phyloP scores from a whole-genome alignment of 148 eudicot species.

The Arbutus unedo region DNA sequence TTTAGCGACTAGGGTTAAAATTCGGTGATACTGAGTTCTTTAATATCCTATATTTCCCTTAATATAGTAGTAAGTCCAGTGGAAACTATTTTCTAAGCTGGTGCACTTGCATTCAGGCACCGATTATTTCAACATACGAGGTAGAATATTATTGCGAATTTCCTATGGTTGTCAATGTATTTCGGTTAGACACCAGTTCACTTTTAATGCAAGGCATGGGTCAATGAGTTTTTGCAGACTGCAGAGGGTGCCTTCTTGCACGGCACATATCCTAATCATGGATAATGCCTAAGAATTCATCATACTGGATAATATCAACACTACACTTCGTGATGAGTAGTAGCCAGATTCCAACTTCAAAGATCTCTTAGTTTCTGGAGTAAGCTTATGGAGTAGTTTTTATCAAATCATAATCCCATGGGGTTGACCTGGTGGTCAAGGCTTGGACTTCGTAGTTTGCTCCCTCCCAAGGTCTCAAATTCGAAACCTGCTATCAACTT shows the following conservation, averaged over 20 bases:
- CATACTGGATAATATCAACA: not conserved
- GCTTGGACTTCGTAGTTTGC: too few relatives aligned
- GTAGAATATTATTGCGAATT: not conserved
- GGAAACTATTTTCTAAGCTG: not conserved
- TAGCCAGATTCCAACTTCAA: not conserved
- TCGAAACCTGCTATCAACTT: too few relatives aligned
- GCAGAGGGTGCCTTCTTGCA: not conserved
- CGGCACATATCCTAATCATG: not conserved
- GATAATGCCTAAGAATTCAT: not conserved
- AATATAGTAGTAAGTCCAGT: not conserved
- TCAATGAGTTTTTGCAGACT: not conserved
- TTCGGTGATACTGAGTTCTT: not conserved
- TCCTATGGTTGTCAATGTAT: not conserved
- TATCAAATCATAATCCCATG: not conserved
- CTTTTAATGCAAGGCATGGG: not conserved
- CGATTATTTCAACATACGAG: not conserved
- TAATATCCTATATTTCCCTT: constrained; percentile 3
- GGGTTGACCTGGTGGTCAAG: too few relatives aligned
- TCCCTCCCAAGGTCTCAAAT: too few relatives aligned
- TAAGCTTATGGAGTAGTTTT: not conserved
- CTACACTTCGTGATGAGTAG: not conserved
- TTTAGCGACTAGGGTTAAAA: not conserved
- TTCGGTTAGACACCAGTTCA: not conserved
- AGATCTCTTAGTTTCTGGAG: not conserved
- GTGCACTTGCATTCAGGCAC: not conserved